Evolutionary conservation across 1,284 basidiomycete genomes (phyloP).

Genomic region (Pterula multifida): DNA sequence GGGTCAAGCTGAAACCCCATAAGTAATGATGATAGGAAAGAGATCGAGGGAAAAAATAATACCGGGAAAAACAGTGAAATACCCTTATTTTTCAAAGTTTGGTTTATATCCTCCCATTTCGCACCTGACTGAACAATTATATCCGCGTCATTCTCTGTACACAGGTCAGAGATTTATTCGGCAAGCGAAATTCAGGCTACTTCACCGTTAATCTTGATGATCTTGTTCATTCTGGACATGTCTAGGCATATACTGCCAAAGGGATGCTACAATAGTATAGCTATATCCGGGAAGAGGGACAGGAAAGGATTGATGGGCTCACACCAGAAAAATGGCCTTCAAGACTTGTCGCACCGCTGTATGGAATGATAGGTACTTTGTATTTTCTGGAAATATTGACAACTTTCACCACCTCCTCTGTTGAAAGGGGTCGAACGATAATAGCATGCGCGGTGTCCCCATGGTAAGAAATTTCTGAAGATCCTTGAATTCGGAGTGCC

Average conservation of each 20-base stretch:
- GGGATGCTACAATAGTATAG: constrained; percentile 20
- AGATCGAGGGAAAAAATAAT: constrained; percentile 12
- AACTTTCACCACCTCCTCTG: constrained; percentile 46
- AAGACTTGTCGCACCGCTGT: constrained; percentile 47
- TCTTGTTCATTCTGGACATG: constrained; percentile 52
- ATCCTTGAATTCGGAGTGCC: constrained; percentile 41
- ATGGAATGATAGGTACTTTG: constrained; percentile 42
- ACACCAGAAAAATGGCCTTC: constrained; percentile 38
- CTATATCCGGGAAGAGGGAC: background rate
- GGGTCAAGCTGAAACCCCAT: constrained; percentile 30
- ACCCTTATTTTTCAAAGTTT: constrained; percentile 52
- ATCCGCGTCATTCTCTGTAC: constrained; percentile 51
- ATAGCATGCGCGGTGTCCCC: background rate
- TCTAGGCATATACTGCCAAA: constrained; percentile 60
- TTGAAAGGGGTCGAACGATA: constrained; percentile 19
- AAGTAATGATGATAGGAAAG: background rate
- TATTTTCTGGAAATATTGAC: constrained; percentile 47
- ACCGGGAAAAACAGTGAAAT: constrained; percentile 65
- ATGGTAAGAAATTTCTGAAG: constrained; percentile 27
- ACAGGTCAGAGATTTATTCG: constrained; percentile 11
- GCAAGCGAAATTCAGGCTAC: background rate
- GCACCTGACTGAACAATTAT: constrained; percentile 73
- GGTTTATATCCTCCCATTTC: constrained; percentile 85
- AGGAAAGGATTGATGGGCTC: constrained; percentile 5
- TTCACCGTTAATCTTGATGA: constrained; percentile 36